phyloP scores from a whole-genome alignment of 2,329 filamentous ascomycete species.

The Exophiala sp. region DNA sequence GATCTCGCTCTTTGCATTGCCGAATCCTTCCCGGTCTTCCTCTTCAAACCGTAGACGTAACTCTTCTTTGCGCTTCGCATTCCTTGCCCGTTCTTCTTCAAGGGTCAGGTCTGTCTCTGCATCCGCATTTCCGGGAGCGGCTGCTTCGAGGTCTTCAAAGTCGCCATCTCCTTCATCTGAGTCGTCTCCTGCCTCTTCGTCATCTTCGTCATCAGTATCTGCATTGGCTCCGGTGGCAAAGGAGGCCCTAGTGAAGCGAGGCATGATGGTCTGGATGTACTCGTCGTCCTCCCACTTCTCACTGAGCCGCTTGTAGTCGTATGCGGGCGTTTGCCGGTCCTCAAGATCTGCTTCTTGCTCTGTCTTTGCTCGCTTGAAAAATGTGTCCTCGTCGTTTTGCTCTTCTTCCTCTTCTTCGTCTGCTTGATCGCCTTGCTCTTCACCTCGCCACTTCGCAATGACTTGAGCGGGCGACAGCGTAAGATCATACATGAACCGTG shows the following conservation, averaged over 20 bases:
- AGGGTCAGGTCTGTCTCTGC: constrained; percentile 46
- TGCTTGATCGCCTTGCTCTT: constrained; percentile 50
- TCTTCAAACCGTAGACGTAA: constrained; percentile 92
- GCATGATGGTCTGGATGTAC: constrained; percentile 66
- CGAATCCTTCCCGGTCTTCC: constrained; percentile 91
- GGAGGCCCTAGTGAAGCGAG: constrained; percentile 67
- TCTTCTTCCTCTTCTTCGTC: constrained; percentile 52
- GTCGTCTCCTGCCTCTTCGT: constrained; percentile 52
- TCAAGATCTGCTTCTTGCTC: constrained; percentile 53
- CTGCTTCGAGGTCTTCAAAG: constrained; percentile 80
- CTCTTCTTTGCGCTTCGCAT: constrained; percentile 89
- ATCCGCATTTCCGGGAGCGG: constrained; percentile 42
- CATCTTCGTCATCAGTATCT: constrained; percentile 48
- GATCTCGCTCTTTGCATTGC: constrained; percentile 74
- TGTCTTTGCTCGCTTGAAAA: constrained; percentile 54
- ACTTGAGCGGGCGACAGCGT: constrained; percentile 69
- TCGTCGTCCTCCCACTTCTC: constrained; percentile 78
- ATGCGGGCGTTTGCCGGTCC: constrained; percentile 70
- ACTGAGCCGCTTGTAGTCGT: constrained; percentile 74
- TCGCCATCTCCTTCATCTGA: constrained; percentile 66
- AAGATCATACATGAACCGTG: constrained; percentile 82
- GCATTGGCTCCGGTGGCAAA: constrained; percentile 53
- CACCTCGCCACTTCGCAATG: constrained; percentile 71
- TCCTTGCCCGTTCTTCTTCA: constrained; percentile 84
- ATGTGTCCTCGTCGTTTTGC: constrained; percentile 61